Evolutionary conservation across 2,329 filamentous ascomycete species (phyloP), one percentile per base, ranked within the genome.

Genomic region (Dryadomyces quercivorus): DNA sequence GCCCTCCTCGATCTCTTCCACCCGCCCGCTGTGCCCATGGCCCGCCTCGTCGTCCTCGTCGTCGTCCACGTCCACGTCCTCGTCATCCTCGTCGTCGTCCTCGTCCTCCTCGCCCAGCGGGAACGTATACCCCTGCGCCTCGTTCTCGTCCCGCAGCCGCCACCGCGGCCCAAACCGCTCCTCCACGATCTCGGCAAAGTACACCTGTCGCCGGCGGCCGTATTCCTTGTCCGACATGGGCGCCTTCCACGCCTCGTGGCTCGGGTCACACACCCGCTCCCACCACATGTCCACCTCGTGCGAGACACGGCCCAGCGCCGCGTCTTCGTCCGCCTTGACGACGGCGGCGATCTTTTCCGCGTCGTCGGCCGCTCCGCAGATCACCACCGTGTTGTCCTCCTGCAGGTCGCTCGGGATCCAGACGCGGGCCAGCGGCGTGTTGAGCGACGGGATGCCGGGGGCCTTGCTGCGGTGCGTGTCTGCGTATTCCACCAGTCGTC

Each of bases 201-300:
- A 74, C 57, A 78, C 75, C 6, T 78, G 77, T 40, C 78, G 71
- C 50, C 73, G 72, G 59, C 78, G 75, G 0, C 81, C 81, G 59
- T 77, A 76, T 56, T 81, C 78, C 18, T 82, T 75, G 2, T 77
- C 75, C 3, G 79, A 80, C 77, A 84, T 82, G 1, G 70, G 70
- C 0, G 79, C 72, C 34, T 75, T 72, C 75, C 78, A 81, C 21
- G 76, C 74, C 44, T 79, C 77, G 56, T 77, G 77, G 61, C 83
- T 84, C 2, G 76, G 76, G 57, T 83, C 78, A 44, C 80, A 73
- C 45, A 77, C 77, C 50, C 73, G 74, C 47, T 79, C 71, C 80
- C 81, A 85, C 81, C 81, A 85, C 2, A 73, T 74, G 62, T 85
- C 81, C 51, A 84, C 76, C 63, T 85, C 81, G 58, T 79, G 72